Evolutionary conservation across 192 early-diverging fungal genomes (phyloP).

Genomic region (Coemansia erecta): DNA sequence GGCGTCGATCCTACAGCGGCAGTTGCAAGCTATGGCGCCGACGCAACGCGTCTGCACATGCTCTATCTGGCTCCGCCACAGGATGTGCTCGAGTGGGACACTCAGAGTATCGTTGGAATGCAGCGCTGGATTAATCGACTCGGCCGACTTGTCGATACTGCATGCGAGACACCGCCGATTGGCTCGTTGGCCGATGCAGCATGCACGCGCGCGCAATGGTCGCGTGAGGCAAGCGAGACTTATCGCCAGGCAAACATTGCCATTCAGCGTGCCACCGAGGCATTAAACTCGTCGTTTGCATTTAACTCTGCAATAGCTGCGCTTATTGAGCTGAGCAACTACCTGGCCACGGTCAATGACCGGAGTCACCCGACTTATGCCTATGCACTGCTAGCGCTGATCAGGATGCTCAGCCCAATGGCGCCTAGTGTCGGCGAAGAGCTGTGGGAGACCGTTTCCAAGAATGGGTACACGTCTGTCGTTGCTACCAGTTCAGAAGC

Average conservation of each 20-base stretch:
- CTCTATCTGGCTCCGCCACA: slow-evolving; percentile 85
- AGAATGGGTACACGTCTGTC: slow-evolving; percentile 26
- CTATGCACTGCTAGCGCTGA: slow-evolving; percentile 53
- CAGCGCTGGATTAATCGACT: slow-evolving; percentile 76
- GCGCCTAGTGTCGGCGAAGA: slow-evolving; percentile 75
- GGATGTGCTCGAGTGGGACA: slow-evolving; percentile 91
- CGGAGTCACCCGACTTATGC: slow-evolving; percentile 53
- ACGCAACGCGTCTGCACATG: slow-evolving; percentile 81
- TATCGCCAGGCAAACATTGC: slow-evolving; percentile 34
- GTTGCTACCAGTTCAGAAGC: neutral
- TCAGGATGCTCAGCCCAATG: slow-evolving; percentile 73
- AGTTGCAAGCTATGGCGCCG: slow-evolving; percentile 62
- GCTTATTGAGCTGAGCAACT: slow-evolving; percentile 78
- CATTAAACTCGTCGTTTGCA: slow-evolving; percentile 48
- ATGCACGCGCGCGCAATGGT: slow-evolving; percentile 17
- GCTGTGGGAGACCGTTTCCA: slow-evolving; percentile 55
- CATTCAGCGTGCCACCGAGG: slow-evolving; percentile 45
- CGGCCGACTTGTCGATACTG: slow-evolving; percentile 55
- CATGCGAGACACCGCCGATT: slow-evolving; percentile 47
- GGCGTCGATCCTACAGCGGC: slow-evolving; percentile 79
- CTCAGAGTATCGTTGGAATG: slow-evolving; percentile 88
- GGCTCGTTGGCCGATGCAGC: slow-evolving; percentile 47
- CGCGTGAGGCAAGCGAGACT: slow-evolving; percentile 31
- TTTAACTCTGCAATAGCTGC: slow-evolving; percentile 85
- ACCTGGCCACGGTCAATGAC: slow-evolving; percentile 25